Evolutionary conservation across 805 yeast genomes (phyloP).

Genomic region (Candida xiaguanensis): DNA sequence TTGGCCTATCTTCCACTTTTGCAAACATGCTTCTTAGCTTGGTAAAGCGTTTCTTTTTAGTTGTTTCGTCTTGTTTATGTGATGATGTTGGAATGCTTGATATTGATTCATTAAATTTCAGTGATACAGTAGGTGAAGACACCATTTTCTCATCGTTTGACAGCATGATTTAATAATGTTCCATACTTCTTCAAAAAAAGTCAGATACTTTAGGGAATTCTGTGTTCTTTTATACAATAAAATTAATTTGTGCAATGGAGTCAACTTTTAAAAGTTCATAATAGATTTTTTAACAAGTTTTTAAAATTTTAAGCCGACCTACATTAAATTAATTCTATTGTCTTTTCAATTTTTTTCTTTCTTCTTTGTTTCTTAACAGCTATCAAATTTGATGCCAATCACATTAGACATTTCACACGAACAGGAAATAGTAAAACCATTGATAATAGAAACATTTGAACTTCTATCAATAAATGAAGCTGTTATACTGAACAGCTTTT

Average conservation of each 20-base stretch:
- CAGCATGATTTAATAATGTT: not conserved
- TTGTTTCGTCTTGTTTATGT: not conserved
- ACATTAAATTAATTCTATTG: not conserved
- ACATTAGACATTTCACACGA: not conserved
- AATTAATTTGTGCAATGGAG: not conserved
- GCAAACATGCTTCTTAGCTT: slow-evolving; percentile 19
- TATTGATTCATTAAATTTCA: slow-evolving; percentile 1
- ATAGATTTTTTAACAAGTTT: not conserved
- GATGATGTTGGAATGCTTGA: not conserved
- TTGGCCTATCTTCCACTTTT: slow-evolving; percentile 35
- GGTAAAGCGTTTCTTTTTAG: slow-evolving; percentile 5
- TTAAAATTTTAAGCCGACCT: not conserved
- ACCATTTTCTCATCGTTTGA: not conserved
- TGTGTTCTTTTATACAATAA: not conserved
- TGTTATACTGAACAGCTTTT: too few species aligned
- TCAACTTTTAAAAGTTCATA: not conserved
- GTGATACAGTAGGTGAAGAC: slow-evolving; percentile 1
- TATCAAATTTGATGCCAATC: not conserved
- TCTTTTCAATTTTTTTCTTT: too few species aligned
- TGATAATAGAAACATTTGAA: not conserved
- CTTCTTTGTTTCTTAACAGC: not conserved
- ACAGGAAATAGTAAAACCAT: not conserved
- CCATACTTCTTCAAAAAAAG: not conserved
- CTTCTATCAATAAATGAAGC: too few species aligned
- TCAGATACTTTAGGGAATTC: not conserved